Evolutionary conservation across 345 rosid genomes (phyloP).

Genomic region (Clarkia xantiana): DNA sequence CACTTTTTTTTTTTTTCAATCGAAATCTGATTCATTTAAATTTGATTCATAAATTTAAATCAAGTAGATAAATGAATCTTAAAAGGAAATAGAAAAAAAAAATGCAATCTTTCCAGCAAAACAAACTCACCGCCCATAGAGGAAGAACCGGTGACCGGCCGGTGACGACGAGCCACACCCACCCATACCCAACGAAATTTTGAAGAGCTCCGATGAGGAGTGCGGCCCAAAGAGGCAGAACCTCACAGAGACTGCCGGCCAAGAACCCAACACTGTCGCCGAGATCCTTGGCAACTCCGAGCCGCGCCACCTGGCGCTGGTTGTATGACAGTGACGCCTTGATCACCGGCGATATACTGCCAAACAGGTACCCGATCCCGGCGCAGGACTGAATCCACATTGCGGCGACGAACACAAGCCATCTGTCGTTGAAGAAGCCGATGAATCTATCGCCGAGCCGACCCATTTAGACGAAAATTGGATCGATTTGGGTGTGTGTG

Average conservation of each 20-base stretch:
- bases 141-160: conserved; percentile 66
- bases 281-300: conserved; percentile 96
- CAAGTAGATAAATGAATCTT: neutral
- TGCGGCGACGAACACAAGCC: conserved; percentile 95
- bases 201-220: conserved; percentile 81
- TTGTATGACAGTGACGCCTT: conserved; percentile 80
- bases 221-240: conserved; percentile 91
- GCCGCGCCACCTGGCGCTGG: conserved; percentile 64
- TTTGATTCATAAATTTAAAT: too few species aligned
- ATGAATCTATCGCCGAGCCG: conserved; percentile 30
- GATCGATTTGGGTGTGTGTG: too few species aligned
- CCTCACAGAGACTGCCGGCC: conserved; percentile 78
- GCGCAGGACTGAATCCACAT: conserved; percentile 99
- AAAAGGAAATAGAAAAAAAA: neutral
- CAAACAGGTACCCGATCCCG: conserved; percentile 84
- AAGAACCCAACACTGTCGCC: conserved; percentile 94
- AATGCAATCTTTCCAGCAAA: neutral
- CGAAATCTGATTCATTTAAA: too few species aligned
- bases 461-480: conserved; percentile 16
- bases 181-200: conserved; percentile 81
- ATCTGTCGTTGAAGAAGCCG: conserved; percentile 58
- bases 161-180: conserved; percentile 89
- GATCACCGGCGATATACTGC: conserved; percentile 92
- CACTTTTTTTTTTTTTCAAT: too few species aligned
- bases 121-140: conserved; percentile 85